phyloP scores from a whole-genome alignment of 805 yeast genomes.

The Blastobotrys peoriensis region DNA sequence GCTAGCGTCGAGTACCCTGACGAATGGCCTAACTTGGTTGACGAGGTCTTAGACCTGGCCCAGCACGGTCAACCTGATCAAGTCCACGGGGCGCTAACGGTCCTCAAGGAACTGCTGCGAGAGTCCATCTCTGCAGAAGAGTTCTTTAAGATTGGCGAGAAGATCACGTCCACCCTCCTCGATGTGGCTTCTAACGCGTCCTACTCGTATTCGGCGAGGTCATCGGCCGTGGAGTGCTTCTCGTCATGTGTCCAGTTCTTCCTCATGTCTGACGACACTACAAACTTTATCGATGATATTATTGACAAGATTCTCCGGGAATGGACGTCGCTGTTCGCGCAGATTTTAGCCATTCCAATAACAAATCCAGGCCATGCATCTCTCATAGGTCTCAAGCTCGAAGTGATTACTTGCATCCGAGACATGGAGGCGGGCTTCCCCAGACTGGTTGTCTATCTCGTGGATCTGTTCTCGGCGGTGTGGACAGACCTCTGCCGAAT shows the following conservation, averaged over 20 bases:
- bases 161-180: slow-evolving; percentile 19
- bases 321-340: slow-evolving; percentile 12
- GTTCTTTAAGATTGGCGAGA: slow-evolving; percentile 62
- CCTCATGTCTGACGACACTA: slow-evolving; percentile 19
- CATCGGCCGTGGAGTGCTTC: slow-evolving; percentile 29
- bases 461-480: slow-evolving; percentile 5
- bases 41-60: slow-evolving; percentile 35
- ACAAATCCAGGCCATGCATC: slow-evolving; percentile 1
- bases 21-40: slow-evolving; percentile 75
- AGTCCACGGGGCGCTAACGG: slow-evolving; percentile 31
- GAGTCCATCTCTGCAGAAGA: slow-evolving; percentile 83
- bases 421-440: slow-evolving; percentile 9
- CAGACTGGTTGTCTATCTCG: slow-evolving; percentile 3
- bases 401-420: slow-evolving; percentile 8
- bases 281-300: slow-evolving; percentile 2
- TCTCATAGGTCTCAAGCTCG: slow-evolving; percentile 8
- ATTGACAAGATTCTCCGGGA: slow-evolving; percentile 9
- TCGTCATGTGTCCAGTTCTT: slow-evolving; percentile 28
- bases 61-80: slow-evolving; percentile 9
- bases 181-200: slow-evolving; percentile 11
- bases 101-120: slow-evolving; percentile 64
- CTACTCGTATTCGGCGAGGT: slow-evolving; percentile 8
- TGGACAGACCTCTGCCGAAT: slow-evolving; percentile 9
- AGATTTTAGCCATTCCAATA: slow-evolving; percentile 4
- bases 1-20: slow-evolving; percentile 91